Conservation (phyloP, 306 rosid genomes). For the Pterocarpus santalinus region DNA sequence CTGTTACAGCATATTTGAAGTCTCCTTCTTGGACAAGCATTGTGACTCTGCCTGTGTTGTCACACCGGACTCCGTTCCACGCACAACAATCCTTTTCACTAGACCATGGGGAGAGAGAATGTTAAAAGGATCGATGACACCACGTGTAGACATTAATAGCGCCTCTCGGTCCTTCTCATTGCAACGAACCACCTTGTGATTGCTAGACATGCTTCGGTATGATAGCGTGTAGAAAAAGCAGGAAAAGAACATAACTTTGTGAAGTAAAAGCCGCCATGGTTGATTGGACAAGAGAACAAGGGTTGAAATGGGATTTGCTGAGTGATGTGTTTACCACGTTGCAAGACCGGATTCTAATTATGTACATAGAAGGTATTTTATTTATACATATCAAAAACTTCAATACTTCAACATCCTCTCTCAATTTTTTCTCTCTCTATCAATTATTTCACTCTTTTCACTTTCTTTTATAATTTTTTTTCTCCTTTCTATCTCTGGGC, state of each 20-base stretch:
- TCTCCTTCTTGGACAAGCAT: background rate
- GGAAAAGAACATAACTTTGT: background rate
- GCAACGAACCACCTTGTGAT: background rate
- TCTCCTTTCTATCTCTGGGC: too few relatives aligned
- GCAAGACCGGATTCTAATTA: background rate
- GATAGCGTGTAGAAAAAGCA: background rate
- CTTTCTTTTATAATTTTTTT: too few relatives aligned
- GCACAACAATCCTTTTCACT: slow-evolving; percentile 22
- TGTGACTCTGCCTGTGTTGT: slow-evolving; percentile 5
- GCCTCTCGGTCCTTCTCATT: background rate
- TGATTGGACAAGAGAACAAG: background rate
- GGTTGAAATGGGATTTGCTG: background rate
- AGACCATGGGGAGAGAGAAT: background rate
- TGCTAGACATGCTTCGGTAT: background rate
- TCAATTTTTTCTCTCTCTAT: too few relatives aligned
- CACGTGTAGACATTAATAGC: background rate
- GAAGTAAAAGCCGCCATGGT: background rate
- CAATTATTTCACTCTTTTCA: too few relatives aligned
- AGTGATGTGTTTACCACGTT: background rate
- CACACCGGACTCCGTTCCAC: slow-evolving; percentile 29
- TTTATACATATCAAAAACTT: too few relatives aligned
- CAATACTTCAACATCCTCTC: too few relatives aligned
- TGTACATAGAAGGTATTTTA: too few relatives aligned
- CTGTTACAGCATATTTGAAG: accelerated
- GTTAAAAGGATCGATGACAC: background rate